These are phyloP conservation scores for Inga leiocalycina DNA, from an alignment of 306 rosid species.

Conservation along the genomic window DNA sequence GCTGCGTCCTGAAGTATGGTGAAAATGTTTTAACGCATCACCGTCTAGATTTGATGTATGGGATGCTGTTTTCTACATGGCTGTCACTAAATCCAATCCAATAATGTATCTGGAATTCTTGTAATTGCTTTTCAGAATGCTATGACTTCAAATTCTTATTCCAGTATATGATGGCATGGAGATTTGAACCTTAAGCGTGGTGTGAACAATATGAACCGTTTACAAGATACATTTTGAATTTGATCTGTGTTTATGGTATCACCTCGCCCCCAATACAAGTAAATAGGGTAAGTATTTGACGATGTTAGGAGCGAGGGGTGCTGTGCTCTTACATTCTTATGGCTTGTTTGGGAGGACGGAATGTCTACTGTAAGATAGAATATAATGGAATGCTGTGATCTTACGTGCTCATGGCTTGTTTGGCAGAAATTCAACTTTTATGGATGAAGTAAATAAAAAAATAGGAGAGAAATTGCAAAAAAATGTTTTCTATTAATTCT, in stretches of 20 bases:
- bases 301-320: not conserved
- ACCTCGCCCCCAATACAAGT: not conserved
- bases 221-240: not conserved
- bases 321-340: not conserved
- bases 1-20: constrained; percentile 97
- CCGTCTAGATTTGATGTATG: constrained; percentile 24
- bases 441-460: no score
- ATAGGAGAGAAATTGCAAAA: no score
- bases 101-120: constrained; percentile 50
- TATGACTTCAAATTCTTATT: constrained; percentile 25
- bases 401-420: no score
- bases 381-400: not conserved
- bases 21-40: constrained; percentile 44
- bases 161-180: not conserved
- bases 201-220: not conserved
- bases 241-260: not conserved
- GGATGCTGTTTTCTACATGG: constrained; percentile 35
- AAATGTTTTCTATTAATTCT: no score
- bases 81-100: constrained; percentile 37
- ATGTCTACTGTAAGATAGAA: no score
- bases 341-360: not conserved
- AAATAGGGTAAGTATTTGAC: not conserved
- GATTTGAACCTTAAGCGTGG: not conserved
- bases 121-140: constrained; percentile 29
- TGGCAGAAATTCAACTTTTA: not conserved